Percentiles rank a stretch among this genome's conserved stretches.
Conservation (phyloP, 495 filamentous ascomycete genomes). For the Penicillium lividum region DNA sequence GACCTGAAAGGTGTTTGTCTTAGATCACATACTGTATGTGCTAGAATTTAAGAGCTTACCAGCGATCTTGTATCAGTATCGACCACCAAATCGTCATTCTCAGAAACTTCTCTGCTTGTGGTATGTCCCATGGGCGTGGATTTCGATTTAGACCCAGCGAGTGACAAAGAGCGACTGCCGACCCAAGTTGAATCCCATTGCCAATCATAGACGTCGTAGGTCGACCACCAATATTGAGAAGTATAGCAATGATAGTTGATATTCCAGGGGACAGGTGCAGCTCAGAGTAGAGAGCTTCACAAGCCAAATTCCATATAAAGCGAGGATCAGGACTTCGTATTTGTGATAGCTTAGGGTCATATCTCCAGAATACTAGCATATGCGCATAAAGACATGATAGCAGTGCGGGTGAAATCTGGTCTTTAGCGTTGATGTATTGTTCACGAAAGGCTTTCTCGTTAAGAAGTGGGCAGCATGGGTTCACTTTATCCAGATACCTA, state of each 20-base stretch:
- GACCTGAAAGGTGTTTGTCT: no score
- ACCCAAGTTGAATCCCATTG: slow-evolving; percentile 35
- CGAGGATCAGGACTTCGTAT: slow-evolving; percentile 31
- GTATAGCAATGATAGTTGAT: slow-evolving; percentile 33
- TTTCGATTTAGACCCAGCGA: slow-evolving; percentile 40
- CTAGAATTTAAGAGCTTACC: slow-evolving; percentile 16
- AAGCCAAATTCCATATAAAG: slow-evolving; percentile 40
- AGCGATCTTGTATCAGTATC: slow-evolving; percentile 42
- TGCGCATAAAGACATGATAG: slow-evolving; percentile 39
- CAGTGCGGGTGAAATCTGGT: slow-evolving; percentile 35
- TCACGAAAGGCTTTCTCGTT: slow-evolving; percentile 33
- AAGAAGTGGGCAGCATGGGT: slow-evolving; percentile 42
- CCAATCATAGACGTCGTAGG: slow-evolving; percentile 40
- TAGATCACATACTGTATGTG: no score
- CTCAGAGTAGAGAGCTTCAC: slow-evolving; percentile 36
- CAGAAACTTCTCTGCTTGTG: slow-evolving; percentile 32
- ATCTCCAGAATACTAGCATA: slow-evolving; percentile 33
- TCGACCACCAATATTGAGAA: slow-evolving; percentile 37
- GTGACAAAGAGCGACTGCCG: slow-evolving; percentile 36
- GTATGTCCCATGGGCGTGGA: slow-evolving; percentile 35
- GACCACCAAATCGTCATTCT: slow-evolving; percentile 41
- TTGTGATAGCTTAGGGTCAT: slow-evolving; percentile 15
- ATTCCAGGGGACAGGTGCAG: slow-evolving; percentile 36
- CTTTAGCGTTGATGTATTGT: slow-evolving; percentile 23
- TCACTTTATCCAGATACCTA: slow-evolving; percentile 40